Evolutionary conservation across 306 rosid genomes (phyloP).

Genomic region (Aeschynomene evenia): DNA sequence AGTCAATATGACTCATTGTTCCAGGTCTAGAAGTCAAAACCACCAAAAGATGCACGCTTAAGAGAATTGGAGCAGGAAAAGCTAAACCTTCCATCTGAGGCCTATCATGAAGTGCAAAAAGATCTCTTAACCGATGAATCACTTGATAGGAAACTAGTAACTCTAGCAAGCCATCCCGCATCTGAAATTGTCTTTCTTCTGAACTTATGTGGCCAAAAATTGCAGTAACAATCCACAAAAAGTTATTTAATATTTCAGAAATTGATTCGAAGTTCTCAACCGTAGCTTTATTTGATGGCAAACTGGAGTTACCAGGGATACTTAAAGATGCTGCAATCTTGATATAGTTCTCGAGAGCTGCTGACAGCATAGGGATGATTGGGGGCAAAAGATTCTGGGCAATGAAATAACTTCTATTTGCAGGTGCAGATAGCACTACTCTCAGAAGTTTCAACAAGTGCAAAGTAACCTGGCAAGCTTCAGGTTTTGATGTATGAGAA

Average conservation of each 20-base stretch:
- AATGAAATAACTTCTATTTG: slow-evolving; percentile 89
- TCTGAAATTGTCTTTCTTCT: slow-evolving; percentile 86
- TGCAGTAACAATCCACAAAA: slow-evolving; percentile 76
- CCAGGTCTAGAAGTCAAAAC: slow-evolving; percentile 79
- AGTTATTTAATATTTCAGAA: slow-evolving; percentile 84
- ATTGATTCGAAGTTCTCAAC: slow-evolving; percentile 80
- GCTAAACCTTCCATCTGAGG: slow-evolving; percentile 97
- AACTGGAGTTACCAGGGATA: slow-evolving; percentile 53
- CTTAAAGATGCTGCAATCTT: slow-evolving; percentile 90
- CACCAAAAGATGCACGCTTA: slow-evolving; percentile 76
- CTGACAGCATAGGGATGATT: slow-evolving; percentile 90
- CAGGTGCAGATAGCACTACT: slow-evolving; percentile 72
- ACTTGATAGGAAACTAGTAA: slow-evolving; percentile 83
- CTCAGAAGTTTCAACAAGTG: slow-evolving; percentile 80
- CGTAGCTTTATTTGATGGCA: slow-evolving; percentile 72
- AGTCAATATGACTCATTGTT: slow-evolving; percentile 57
- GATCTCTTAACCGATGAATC: slow-evolving; percentile 89
- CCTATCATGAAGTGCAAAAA: slow-evolving; percentile 96
- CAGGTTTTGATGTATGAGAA: slow-evolving; percentile 95
- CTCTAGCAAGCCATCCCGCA: slow-evolving; percentile 94
- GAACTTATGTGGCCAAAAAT: slow-evolving; percentile 76
- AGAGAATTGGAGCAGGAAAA: slow-evolving; percentile 82
- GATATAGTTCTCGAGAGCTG: slow-evolving; percentile 93
- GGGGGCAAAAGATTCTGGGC: slow-evolving; percentile 94
- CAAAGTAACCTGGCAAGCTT: slow-evolving; percentile 89